phyloP scores from a whole-genome alignment of 2,329 filamentous ascomycete species.

The Penicillium paneum region DNA sequence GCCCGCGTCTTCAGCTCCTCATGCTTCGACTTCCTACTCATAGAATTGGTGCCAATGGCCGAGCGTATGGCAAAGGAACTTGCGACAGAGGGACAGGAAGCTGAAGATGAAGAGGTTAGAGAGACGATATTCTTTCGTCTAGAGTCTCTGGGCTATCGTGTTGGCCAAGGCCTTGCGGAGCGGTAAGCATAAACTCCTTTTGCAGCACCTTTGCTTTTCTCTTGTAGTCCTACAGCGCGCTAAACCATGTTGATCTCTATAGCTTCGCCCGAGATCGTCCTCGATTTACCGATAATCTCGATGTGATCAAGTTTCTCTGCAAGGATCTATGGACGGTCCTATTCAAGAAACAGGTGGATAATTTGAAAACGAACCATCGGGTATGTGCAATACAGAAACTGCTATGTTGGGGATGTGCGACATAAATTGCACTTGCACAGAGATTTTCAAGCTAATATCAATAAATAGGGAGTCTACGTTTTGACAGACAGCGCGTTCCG shows the following conservation, averaged over 20 bases:
- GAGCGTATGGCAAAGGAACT: constrained; percentile 79
- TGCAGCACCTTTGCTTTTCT: not conserved
- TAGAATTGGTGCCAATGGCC: constrained; percentile 93
- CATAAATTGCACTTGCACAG: not conserved
- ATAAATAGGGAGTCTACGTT: constrained; percentile 78
- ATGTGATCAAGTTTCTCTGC: constrained; percentile 97
- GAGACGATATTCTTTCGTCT: constrained; percentile 83
- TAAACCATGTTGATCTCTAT: not conserved
- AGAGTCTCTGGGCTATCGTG: constrained; percentile 82
- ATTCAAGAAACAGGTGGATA: constrained; percentile 96
- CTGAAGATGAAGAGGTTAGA: constrained; percentile 66
- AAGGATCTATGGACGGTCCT: constrained; percentile 96
- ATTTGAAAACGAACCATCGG: constrained; percentile 95
- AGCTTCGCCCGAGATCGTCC: constrained; percentile 63
- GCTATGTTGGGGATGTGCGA: not conserved
- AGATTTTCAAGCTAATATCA: not conserved
- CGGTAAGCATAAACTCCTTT: constrained; percentile 51
- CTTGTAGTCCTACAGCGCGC: not conserved
- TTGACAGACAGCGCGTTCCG: constrained; percentile 90
- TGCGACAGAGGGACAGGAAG: constrained; percentile 25
- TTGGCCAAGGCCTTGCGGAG: constrained; percentile 88
- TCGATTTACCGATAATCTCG: constrained; percentile 85
- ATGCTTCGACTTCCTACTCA: constrained; percentile 89
- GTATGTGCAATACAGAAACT: constrained; percentile 45
- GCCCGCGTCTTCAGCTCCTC: constrained; percentile 77